Base-by-base conservation (phyloP, 768 basidiomycete genomes). In the Dentipellis sp. region DNA sequence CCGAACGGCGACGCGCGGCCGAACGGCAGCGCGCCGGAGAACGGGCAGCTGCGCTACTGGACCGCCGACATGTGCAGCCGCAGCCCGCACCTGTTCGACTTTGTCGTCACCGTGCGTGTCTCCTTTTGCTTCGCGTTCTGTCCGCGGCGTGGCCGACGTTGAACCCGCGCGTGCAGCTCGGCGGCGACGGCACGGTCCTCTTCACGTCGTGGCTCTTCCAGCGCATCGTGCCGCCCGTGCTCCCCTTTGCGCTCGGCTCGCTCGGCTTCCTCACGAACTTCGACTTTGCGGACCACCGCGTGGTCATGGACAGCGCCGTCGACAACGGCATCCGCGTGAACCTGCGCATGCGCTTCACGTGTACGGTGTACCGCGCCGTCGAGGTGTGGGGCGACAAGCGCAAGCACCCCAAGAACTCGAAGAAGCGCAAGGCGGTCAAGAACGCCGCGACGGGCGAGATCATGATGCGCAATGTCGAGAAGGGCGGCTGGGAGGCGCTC, bases 151-250 rank as follows among this genome's bases (percentile, higher is more conserved):
- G 8, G 4, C 45, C 47, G n/a, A 14, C 42, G 10, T 10, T 34
- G 10, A 34, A 19, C 38, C 29, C 29, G 50, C 46, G 49, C 38
- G 45, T 34, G 8, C 65, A 97, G 94, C 85, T 98, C 59, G 97
- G 97, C 49, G 97, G 97, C 10, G 97, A 99, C 67, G 97, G 97
- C 12, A 99, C 97, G 0, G 94, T 98, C 2, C 81, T 99, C 14
- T 99, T 97, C 74, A 97, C 97, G 5, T 98, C 97, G 3, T 98
- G 97, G 97, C 76, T 99, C 35, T 99, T 99, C 75, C 97, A 99
- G 69, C 84, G 86, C 53, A 92, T 99, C 65, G 97, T 98, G 14
- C 97, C 97, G n/a, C 97, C 97, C 11, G 93, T 98, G 38, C 85
- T 99, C 12, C 86, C 97, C 1, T 99, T 99, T 68, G 94, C 97